A percentile compares a stretch with the other conserved stretches of the same genome.
These are phyloP conservation scores for Salix dunnii DNA, from an alignment of 345 rosid genomes.

Conservation along the genomic window DNA sequence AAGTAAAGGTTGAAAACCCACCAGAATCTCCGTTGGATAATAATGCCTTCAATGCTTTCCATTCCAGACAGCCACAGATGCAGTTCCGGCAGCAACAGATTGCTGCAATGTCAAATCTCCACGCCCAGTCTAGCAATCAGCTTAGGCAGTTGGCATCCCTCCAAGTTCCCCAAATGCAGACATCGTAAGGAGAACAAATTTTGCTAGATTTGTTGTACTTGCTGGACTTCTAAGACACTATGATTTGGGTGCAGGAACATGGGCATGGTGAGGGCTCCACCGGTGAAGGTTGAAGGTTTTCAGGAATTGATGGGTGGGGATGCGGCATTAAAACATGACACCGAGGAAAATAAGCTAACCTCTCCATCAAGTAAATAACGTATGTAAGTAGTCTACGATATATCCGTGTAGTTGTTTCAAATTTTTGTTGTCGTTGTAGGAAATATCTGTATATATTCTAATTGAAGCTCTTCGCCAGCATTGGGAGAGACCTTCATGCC, in stretches of 20 bases:
- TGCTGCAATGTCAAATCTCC: conserved; percentile 61
- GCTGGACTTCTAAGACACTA: conserved; percentile 11
- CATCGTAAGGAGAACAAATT: conserved; percentile 53
- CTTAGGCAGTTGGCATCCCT: conserved; percentile 61
- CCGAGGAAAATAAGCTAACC: conserved; percentile 68
- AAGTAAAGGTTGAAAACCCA: conserved; percentile 73
- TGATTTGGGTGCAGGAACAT: conserved; percentile 45
- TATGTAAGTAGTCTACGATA: no score
- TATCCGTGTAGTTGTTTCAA: no score
- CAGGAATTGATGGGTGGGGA: conserved; percentile 93
- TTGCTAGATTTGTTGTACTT: background rate
- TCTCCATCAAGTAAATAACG: conserved; percentile 61
- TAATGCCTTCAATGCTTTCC: conserved; percentile 55
- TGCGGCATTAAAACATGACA: conserved; percentile 57
- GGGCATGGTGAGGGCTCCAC: conserved; percentile 69
- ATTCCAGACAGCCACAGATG: conserved; percentile 53
- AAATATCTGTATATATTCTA: no score
- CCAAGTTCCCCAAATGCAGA: conserved; percentile 70
- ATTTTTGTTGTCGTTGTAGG: no score
- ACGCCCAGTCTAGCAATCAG: conserved; percentile 59
- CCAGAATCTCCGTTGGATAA: conserved; percentile 63
- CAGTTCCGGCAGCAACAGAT: conserved; percentile 70
- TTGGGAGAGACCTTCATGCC: no score
- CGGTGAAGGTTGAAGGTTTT: conserved; percentile 87
- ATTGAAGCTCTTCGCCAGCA: no score